Evolutionary conservation across 805 yeast species (phyloP).

Genomic region (Lachancea meyersii): DNA sequence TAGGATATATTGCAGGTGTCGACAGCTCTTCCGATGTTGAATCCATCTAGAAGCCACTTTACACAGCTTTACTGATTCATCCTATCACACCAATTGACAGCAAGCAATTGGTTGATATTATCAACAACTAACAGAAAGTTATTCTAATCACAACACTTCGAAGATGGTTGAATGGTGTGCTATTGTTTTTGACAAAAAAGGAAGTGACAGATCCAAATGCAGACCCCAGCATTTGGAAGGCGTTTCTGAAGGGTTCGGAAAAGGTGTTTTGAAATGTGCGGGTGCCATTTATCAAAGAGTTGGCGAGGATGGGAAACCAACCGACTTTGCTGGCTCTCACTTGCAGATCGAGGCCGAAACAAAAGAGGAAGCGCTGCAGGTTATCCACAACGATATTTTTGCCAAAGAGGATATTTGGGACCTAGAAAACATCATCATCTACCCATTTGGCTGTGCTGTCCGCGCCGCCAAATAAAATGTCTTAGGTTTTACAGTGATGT

Average conservation of each 20-base stretch:
- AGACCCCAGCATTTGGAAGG: constrained; percentile 50
- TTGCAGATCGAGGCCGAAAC: constrained; percentile 58
- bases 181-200: constrained; percentile 63
- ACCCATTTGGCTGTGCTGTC: constrained; percentile 47
- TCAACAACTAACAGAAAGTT: too few species aligned
- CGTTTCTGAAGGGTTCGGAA: constrained; percentile 38
- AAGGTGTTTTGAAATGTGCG: constrained; percentile 42
- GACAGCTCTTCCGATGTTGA: too few species aligned
- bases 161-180: constrained; percentile 58
- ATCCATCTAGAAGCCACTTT: too few species aligned
- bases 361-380: constrained; percentile 57
- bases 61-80: too few species aligned
- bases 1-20: too few species aligned
- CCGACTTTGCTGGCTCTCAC: constrained; percentile 62
- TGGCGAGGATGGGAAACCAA: constrained; percentile 36
- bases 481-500: not conserved
- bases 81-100: too few species aligned
- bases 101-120: too few species aligned
- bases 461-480: constrained; percentile 35
- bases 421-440: constrained; percentile 50
- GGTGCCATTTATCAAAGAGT: constrained; percentile 49
- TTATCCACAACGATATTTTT: constrained; percentile 59
- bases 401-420: constrained; percentile 72
- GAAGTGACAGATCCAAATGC: constrained; percentile 46
- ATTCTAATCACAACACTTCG: not conserved